phyloP scores from a whole-genome alignment of 305 asterid species.

The Solanum hybrid region DNA sequence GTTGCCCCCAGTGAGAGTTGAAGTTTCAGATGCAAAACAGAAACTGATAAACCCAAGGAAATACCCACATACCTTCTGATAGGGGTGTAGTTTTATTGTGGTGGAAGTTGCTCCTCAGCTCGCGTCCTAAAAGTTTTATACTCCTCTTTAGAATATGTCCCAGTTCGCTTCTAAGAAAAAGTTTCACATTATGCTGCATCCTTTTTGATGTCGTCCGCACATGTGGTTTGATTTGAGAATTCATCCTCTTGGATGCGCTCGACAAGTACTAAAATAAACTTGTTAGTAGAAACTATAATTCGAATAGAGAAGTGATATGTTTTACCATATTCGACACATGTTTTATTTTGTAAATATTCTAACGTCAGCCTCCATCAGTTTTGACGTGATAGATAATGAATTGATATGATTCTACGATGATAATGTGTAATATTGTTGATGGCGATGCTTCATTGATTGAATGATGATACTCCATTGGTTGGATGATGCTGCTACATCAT shows the following conservation, averaged over 20 bases:
- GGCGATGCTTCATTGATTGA: neutral
- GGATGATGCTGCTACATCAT: neutral
- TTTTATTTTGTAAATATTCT: neutral
- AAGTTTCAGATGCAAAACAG: neutral
- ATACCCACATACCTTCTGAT: neutral
- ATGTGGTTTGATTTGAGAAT: neutral
- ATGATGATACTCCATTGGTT: neutral
- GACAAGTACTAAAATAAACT: neutral
- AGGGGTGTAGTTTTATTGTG: neutral
- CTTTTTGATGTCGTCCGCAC: neutral
- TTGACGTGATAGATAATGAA: neutral
- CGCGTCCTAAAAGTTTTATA: neutral
- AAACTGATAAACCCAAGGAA: neutral
- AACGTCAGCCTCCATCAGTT: neutral
- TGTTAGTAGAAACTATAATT: too few relatives aligned
- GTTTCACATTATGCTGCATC: neutral
- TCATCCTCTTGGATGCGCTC: neutral
- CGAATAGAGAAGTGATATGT: neutral
- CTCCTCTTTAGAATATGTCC: neutral
- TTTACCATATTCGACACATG: neutral
- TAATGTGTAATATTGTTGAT: too few relatives aligned
- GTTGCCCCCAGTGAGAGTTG: neutral
- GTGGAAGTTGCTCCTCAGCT: neutral
- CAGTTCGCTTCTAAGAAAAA: neutral
- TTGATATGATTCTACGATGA: neutral